These are phyloP conservation scores for Lipomyces japonicus DNA, from an alignment of 805 yeast species.

Conservation along the genomic window DNA sequence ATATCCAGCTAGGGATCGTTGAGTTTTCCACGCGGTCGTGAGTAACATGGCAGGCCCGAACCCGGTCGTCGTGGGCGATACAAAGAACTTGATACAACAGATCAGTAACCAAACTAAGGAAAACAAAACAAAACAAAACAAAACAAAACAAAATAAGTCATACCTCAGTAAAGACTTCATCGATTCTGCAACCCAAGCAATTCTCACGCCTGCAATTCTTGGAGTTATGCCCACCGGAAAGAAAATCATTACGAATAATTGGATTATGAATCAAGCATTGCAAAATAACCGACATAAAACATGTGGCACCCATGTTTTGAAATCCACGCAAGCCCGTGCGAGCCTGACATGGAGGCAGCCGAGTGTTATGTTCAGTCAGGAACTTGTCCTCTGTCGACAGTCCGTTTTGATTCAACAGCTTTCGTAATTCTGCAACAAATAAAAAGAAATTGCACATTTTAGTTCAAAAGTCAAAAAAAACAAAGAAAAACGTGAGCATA, in stretches of 20 bases:
- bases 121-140: not conserved
- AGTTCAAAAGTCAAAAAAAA: not conserved
- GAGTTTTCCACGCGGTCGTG: slow-evolving; percentile 83
- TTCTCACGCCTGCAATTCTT: slow-evolving; percentile 37
- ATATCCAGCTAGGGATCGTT: slow-evolving; percentile 85
- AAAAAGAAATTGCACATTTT: no score
- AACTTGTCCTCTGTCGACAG: slow-evolving; percentile 17
- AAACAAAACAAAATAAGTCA: not conserved
- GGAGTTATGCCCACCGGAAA: slow-evolving; percentile 71
- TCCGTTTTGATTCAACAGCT: no score
- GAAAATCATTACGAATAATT: slow-evolving; percentile 67
- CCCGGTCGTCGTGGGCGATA: slow-evolving; percentile 58
- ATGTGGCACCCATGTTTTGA: slow-evolving; percentile 93
- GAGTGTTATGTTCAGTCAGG: slow-evolving; percentile 17
- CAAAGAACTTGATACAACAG: slow-evolving; percentile 48
- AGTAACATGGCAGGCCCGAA: slow-evolving; percentile 78
- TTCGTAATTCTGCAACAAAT: no score
- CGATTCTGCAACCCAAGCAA: slow-evolving; percentile 85
- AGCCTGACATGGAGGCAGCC: slow-evolving; percentile 21
- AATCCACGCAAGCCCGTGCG: slow-evolving; percentile 78
- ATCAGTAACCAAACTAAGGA: not conserved
- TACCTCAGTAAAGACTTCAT: slow-evolving; percentile 61
- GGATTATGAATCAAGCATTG: slow-evolving; percentile 93
- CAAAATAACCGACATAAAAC: slow-evolving; percentile 91
- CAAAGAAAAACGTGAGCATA: not conserved